Evolutionary conservation across 2,329 filamentous ascomycete species (phyloP).

Genomic region (Apiospora sp.): DNA sequence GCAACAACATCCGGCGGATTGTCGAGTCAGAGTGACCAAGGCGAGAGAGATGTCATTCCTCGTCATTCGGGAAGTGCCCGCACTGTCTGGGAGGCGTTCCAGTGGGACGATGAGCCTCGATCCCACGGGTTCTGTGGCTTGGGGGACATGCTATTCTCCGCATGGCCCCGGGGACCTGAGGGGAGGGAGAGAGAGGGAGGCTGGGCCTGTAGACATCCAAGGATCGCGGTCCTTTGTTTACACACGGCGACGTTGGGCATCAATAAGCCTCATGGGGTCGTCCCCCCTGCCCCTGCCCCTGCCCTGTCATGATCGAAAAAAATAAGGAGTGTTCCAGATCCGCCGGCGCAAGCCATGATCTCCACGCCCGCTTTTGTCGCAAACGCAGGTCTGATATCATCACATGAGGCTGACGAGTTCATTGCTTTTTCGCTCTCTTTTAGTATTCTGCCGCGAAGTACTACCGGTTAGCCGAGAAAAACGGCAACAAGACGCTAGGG

Average conservation of each 20-base stretch:
- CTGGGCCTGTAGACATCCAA: slow-evolving; percentile 5
- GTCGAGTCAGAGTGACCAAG: not conserved
- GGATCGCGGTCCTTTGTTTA: slow-evolving; percentile 11
- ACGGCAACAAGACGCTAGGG: slow-evolving; percentile 87
- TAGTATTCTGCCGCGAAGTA: slow-evolving; percentile 87
- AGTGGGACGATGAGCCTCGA: slow-evolving; percentile 18
- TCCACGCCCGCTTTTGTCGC: slow-evolving; percentile 25
- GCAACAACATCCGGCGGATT: slow-evolving; percentile 5
- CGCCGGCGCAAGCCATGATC: slow-evolving; percentile 24
- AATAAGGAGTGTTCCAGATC: not conserved
- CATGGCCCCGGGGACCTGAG: not conserved
- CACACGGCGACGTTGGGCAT: slow-evolving; percentile 46
- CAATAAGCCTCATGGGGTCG: slow-evolving; percentile 44
- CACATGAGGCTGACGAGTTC: slow-evolving; percentile 58
- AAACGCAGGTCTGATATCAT: slow-evolving; percentile 21
- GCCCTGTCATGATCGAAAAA: not conserved
- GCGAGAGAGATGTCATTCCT: not conserved
- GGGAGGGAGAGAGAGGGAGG: slow-evolving; percentile 4
- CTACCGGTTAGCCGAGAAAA: slow-evolving; percentile 88
- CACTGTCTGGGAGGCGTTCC: not conserved
- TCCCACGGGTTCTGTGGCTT: slow-evolving; percentile 7
- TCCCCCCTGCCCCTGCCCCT: slow-evolving; percentile 17
- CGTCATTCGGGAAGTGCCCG: not conserved
- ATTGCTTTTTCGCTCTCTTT: no score
- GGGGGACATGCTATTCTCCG: not conserved